Conservation (phyloP, 2,329 filamentous ascomycete species). For the Karstenula rhodostoma region DNA sequence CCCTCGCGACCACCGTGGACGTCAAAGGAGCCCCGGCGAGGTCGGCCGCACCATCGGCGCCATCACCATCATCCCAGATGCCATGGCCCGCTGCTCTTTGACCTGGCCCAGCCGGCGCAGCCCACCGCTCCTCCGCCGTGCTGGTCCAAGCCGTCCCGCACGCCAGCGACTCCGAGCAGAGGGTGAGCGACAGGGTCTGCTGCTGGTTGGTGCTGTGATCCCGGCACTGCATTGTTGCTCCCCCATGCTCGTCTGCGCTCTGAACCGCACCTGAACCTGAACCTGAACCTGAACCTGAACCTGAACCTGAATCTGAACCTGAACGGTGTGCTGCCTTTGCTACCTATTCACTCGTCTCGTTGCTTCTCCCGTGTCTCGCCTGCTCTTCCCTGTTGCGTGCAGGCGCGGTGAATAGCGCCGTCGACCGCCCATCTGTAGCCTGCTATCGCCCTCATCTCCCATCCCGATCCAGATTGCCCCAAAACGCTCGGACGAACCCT, state of each 20-base stretch:
- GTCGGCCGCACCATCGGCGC: conserved; percentile 18
- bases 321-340: conserved; percentile 45
- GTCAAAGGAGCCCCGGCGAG: conserved; percentile 24
- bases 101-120: conserved; percentile 44
- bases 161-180: conserved; percentile 46
- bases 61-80: conserved; percentile 7
- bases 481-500: conserved; percentile 52
- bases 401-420: conserved; percentile 49
- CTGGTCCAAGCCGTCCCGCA: conserved; percentile 52
- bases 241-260: conserved; percentile 41
- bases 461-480: conserved; percentile 52
- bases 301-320: too few species aligned
- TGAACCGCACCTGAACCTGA: conserved; percentile 39
- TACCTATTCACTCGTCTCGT: conserved; percentile 47
- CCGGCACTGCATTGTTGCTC: conserved; percentile 43
- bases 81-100: conserved; percentile 16
- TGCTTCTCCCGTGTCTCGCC: conserved; percentile 52
- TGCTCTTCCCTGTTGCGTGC: conserved; percentile 48
- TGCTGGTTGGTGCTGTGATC: conserved; percentile 41
- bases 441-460: conserved; percentile 47
- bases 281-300: too few species aligned
- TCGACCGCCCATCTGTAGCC: conserved; percentile 45
- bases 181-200: conserved; percentile 45
- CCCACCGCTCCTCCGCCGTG: conserved; percentile 45
- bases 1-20: conserved; percentile 5